Evolutionary conservation across 192 early-diverging fungal genomes (phyloP), one percentile per base, ranked within the genome.

Genomic region (Martensiomyces pterosporus): DNA sequence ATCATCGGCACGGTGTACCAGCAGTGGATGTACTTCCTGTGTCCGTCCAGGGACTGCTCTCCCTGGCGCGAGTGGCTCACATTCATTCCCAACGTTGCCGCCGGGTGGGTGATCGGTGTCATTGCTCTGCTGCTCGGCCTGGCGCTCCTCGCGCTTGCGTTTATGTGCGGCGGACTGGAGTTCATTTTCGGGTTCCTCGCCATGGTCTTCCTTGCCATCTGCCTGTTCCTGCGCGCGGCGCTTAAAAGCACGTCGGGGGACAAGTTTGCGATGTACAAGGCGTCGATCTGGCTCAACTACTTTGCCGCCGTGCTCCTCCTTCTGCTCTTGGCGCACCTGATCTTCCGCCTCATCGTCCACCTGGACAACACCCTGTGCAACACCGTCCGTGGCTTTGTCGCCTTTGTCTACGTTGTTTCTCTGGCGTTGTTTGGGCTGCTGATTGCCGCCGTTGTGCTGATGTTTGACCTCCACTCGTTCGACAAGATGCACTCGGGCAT

Each of bases 21-120:
- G 32, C 38, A 64, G 18, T 71, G 68, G 68, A 71, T 71, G 68
- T 71, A 52, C 52, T 55, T 71, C 22, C 34, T 71, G 68, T 71
- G 68, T 3, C 68, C 68, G 14, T 71, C 68, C 12, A 42, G 32
- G 14, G 46, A 62, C 32, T 71, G 68, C 56, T 55, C 61, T 43
- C 52, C 60, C 39, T 58, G 52, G 56, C 68, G 68, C 55, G 68
- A 71, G 39, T 71, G 68, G 68, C 68, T 71, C 21, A 71, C 68
- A n/a, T 71, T 64, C 29, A 71, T 71, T 19, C 70, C 70, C 21
- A 74, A 55, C 34, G 52, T 62, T 2, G 58, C 58, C 0, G 70
- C 63, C 15, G 70, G 70, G 3, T 74, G 70, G 70, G 55, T 62
- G 6, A 43, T 74, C 19, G 70, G 70, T 23, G 49, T 50, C 0